phyloP scores from a whole-genome alignment of 768 basidiomycete species.

The Mycena kentingensis region DNA sequence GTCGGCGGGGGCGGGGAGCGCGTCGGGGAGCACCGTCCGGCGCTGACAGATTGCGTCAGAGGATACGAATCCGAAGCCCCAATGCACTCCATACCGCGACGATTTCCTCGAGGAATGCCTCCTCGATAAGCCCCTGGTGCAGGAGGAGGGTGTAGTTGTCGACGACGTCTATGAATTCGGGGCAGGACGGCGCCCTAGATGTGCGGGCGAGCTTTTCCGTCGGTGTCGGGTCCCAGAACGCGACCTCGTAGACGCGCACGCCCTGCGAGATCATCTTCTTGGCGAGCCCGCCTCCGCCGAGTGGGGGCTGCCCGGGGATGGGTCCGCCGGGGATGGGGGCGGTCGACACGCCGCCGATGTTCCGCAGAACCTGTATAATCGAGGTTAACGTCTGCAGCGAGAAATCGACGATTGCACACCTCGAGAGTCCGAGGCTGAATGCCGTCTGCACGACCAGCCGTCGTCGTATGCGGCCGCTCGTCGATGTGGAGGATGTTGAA shows the following conservation, averaged over 20 bases:
- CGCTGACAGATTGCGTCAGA: slow-evolving; percentile 6
- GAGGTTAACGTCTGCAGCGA: neutral
- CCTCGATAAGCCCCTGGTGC: slow-evolving; percentile 23
- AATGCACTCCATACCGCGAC: slow-evolving; percentile 7
- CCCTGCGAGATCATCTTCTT: slow-evolving; percentile 23
- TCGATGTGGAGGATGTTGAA: slow-evolving; percentile 25
- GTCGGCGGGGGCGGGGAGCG: slow-evolving; percentile 10
- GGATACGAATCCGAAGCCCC: neutral
- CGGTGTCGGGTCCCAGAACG: slow-evolving; percentile 22
- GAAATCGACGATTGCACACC: slow-evolving; percentile 2
- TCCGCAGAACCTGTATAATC: slow-evolving; percentile 17
- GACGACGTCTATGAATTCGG: slow-evolving; percentile 23
- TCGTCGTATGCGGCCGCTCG: slow-evolving; percentile 19
- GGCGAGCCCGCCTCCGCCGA: slow-evolving; percentile 18
- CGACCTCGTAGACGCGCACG: slow-evolving; percentile 22
- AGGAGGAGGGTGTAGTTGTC: slow-evolving; percentile 22
- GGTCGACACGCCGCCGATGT: slow-evolving; percentile 20
- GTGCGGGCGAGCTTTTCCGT: slow-evolving; percentile 32
- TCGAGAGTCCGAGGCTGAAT: slow-evolving; percentile 58
- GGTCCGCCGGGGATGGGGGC: slow-evolving; percentile 17
- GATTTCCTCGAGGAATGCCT: slow-evolving; percentile 22
- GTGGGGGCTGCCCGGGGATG: slow-evolving; percentile 10
- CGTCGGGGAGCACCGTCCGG: slow-evolving; percentile 15
- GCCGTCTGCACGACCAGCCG: slow-evolving; percentile 56
- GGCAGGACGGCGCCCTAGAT: slow-evolving; percentile 14